Evolutionary conservation across 2,329 filamentous ascomycete genomes (phyloP).

Genomic region (Fusarium secorum): DNA sequence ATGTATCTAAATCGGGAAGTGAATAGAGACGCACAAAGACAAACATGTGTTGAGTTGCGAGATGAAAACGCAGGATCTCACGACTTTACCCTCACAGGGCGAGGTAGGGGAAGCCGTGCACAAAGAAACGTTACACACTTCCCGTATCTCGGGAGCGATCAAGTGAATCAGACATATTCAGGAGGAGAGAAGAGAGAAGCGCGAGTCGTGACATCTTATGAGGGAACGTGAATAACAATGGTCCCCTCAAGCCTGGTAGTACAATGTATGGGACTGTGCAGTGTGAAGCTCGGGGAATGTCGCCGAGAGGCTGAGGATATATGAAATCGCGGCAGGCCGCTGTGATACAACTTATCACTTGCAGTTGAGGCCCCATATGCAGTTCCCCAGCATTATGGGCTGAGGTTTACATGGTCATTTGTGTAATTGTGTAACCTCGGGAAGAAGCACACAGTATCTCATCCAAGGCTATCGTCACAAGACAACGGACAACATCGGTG

Average conservation of each 20-base stretch:
- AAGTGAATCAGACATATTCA: not conserved
- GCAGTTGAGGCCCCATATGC: not conserved
- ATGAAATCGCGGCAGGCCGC: not conserved
- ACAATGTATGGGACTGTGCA: not conserved
- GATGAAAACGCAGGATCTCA: not conserved
- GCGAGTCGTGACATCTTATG: not conserved
- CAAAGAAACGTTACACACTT: slow-evolving; percentile 7
- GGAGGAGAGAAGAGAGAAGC: not conserved
- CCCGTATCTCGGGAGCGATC: not conserved
- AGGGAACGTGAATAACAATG: not conserved
- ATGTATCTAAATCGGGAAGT: not conserved
- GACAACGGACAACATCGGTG: not conserved
- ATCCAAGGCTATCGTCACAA: not conserved
- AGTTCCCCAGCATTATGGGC: not conserved
- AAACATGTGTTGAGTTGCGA: not conserved
- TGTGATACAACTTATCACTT: not conserved
- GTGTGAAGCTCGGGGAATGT: not conserved
- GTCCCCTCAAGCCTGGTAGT: not conserved
- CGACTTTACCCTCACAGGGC: not conserved
- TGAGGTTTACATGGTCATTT: not conserved
- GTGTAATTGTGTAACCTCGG: not conserved
- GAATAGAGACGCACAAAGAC: not conserved
- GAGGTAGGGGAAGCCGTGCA: not conserved
- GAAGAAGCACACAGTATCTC: not conserved
- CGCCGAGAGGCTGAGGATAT: not conserved